These are phyloP conservation scores for Saksenaea vasiformis DNA, from an alignment of 371 early-diverging fungal species.

Conservation along the genomic window DNA sequence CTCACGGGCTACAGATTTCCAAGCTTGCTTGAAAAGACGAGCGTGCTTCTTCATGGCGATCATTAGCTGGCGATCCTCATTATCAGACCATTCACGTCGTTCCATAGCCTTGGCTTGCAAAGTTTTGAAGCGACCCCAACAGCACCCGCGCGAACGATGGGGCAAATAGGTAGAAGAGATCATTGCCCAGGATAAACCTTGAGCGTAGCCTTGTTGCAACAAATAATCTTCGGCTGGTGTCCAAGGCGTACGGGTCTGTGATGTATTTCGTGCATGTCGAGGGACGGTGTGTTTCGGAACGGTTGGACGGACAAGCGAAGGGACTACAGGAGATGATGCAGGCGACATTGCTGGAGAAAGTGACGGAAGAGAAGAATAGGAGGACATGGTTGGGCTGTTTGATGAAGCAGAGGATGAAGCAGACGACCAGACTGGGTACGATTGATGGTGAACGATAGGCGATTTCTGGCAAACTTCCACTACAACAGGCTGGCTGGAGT, in stretches of 20 bases:
- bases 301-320: neutral
- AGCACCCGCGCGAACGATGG: constrained; percentile 47
- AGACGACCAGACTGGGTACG: constrained; percentile 15
- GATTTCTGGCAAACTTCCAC: neutral
- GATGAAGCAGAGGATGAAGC: constrained; percentile 18
- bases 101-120: constrained; percentile 33
- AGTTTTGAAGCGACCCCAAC: constrained; percentile 49
- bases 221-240: constrained; percentile 38
- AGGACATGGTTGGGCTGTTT: constrained; percentile 1
- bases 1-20: constrained; percentile 41
- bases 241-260: constrained; percentile 47
- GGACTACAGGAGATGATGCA: constrained; percentile 26
- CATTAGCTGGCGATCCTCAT: constrained; percentile 30
- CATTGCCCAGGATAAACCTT: constrained; percentile 49
- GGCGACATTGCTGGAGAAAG: constrained; percentile 13
- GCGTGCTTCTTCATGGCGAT: constrained; percentile 37
- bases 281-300: neutral
- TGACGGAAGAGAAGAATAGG: constrained; percentile 18
- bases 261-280: constrained; percentile 11
- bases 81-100: constrained; percentile 29
- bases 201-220: constrained; percentile 37
- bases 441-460: constrained; percentile 13
- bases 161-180: constrained; percentile 44
- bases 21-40: constrained; percentile 42
- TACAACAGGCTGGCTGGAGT: neutral